Evolutionary conservation across 176 grass and related monocot species (phyloP).

Genomic region (Lolium perenne): DNA sequence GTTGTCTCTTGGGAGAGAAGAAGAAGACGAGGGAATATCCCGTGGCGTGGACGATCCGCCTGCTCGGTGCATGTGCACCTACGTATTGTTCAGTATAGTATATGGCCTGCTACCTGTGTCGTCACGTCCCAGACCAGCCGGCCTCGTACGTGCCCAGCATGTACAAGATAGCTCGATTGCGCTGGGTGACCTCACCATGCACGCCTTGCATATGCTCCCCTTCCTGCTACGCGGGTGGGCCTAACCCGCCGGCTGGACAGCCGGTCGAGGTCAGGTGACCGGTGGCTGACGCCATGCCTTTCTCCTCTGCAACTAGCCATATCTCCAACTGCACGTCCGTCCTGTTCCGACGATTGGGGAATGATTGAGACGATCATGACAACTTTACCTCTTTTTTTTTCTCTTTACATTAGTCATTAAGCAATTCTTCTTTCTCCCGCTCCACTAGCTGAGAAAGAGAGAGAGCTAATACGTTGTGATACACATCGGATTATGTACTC

Average conservation of each 20-base stretch:
- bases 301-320: neutral
- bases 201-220: neutral
- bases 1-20: neutral
- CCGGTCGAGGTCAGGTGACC: conserved; percentile 42
- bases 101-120: neutral
- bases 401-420: neutral
- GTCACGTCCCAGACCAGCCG: neutral
- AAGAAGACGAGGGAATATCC: conserved; percentile 36
- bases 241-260: neutral
- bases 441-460: no score
- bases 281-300: conserved; percentile 33
- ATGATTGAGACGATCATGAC: conserved; percentile 54
- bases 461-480: no score
- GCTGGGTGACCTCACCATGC: neutral
- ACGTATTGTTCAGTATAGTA: neutral
- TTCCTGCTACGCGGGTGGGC: conserved; percentile 28
- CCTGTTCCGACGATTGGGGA: conserved; percentile 18
- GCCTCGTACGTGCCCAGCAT: neutral
- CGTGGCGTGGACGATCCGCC: neutral
- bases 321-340: conserved; percentile 11
- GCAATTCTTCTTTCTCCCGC: no score
- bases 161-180: neutral
- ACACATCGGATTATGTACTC: no score
- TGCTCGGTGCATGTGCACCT: neutral
- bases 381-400: neutral